Conservation (phyloP, 1,139 yeast genomes). For the Diutina ranongensis region DNA sequence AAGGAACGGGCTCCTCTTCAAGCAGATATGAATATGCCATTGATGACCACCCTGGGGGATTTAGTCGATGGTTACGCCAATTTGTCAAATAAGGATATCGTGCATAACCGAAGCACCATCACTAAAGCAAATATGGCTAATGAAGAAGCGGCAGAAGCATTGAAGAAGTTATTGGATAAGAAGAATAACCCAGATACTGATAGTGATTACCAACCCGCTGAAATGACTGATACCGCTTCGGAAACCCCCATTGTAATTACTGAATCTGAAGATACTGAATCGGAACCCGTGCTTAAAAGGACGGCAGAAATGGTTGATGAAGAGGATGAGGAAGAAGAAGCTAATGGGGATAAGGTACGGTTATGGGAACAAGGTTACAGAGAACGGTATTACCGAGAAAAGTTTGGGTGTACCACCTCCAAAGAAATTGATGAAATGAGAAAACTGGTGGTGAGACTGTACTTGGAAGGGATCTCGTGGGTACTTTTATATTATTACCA, state of each 20-base stretch:
- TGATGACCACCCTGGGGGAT: slow-evolving; percentile 62
- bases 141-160: slow-evolving; percentile 54
- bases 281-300: slow-evolving; percentile 42
- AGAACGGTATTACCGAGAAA: slow-evolving; percentile 53
- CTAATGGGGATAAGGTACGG: slow-evolving; percentile 57
- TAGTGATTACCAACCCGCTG: slow-evolving; percentile 50
- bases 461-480: slow-evolving; percentile 93
- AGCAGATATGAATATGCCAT: slow-evolving; percentile 66
- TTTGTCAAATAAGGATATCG: slow-evolving; percentile 63
- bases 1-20: slow-evolving; percentile 49
- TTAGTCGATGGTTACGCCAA: slow-evolving; percentile 52
- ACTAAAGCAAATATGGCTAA: slow-evolving; percentile 71
- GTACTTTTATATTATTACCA: slow-evolving; percentile 80
- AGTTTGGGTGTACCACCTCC: slow-evolving; percentile 54
- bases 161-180: slow-evolving; percentile 35
- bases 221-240: slow-evolving; percentile 47
- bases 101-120: slow-evolving; percentile 52
- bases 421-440: slow-evolving; percentile 40
- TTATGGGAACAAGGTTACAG: slow-evolving; percentile 53
- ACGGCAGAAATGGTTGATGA: slow-evolving; percentile 47
- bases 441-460: slow-evolving; percentile 58
- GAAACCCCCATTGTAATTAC: slow-evolving; percentile 55
- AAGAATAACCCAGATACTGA: slow-evolving; percentile 29
- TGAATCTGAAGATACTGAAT: slow-evolving; percentile 32
- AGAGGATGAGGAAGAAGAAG: slow-evolving; percentile 49